A percentile compares a stretch with the other conserved stretches of the same genome.
phyloP scores from a whole-genome alignment of 108 stramenopile species.

The Pseudonitzschia pungens region DNA sequence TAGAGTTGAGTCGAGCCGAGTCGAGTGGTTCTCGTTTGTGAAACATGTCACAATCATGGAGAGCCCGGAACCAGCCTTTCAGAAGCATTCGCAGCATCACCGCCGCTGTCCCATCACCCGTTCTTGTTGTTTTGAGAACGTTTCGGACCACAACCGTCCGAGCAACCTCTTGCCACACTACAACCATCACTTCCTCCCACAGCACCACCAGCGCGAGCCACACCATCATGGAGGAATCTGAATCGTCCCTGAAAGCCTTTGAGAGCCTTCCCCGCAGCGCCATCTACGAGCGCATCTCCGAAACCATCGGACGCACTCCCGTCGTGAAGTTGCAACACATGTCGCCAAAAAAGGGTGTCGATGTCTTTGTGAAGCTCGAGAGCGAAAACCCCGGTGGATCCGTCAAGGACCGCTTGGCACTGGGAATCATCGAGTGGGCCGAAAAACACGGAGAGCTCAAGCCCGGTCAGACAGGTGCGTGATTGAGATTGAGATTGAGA shows the following conservation, averaged over 20 bases:
- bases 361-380: constrained; percentile 80
- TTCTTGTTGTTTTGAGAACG: too few species aligned
- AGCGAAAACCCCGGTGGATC: constrained; percentile 86
- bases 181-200: too few species aligned
- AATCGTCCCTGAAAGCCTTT: constrained; percentile 1
- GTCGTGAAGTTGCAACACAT: constrained; percentile 36
- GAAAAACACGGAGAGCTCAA: constrained; percentile 63
- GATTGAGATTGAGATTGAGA: not conserved
- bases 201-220: not conserved
- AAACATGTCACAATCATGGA: too few species aligned
- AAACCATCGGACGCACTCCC: constrained; percentile 48
- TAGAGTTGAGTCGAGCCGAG: too few species aligned
- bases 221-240: not conserved
- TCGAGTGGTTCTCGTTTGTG: too few species aligned
- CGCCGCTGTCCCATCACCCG: too few species aligned
- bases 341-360: constrained; percentile 26
- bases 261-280: not conserved
- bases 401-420: constrained; percentile 93
- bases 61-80: too few species aligned
- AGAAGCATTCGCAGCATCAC: too few species aligned
- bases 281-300: constrained; percentile 14
- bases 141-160: too few species aligned
- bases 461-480: constrained; percentile 19
- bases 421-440: constrained; percentile 80
- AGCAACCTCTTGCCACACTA: too few species aligned